phyloP scores from a whole-genome alignment of 345 rosid genomes.

The Atalantia buxifolia region DNA sequence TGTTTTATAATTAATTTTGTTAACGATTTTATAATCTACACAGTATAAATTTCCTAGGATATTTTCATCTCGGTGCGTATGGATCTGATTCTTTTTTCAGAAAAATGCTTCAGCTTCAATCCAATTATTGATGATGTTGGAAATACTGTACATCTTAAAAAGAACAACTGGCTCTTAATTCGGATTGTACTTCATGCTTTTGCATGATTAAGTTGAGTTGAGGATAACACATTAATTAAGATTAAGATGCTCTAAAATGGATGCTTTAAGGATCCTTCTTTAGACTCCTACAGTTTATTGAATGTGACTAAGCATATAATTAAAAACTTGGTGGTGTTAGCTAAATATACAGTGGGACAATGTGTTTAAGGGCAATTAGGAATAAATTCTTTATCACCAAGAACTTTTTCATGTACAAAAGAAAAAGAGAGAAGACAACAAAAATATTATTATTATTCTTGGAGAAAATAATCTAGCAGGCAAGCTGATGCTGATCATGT shows the following conservation, averaged over 20 bases:
- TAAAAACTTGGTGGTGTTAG: neutral
- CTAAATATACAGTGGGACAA: neutral
- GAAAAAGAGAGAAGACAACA: neutral
- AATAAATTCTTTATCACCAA: neutral
- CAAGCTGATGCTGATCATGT: neutral
- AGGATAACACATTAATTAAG: neutral
- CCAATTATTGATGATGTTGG: neutral
- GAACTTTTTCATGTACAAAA: neutral
- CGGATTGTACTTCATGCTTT: neutral
- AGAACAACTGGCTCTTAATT: neutral
- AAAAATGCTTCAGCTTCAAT: neutral
- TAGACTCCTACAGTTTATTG: neutral
- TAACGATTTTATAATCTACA: too few relatives aligned
- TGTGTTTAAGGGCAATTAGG: neutral
- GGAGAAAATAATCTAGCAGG: too few relatives aligned
- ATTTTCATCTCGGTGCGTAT: neutral
- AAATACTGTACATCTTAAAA: neutral
- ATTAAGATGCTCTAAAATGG: neutral
- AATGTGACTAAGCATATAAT: neutral
- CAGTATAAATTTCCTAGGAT: too few relatives aligned
- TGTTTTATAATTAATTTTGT: too few relatives aligned
- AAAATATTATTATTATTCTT: too few relatives aligned
- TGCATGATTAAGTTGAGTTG: neutral
- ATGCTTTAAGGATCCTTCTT: neutral
- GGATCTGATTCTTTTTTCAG: neutral